A percentile compares a stretch with the other conserved stretches of the same genome.
phyloP scores from a whole-genome alignment of 768 basidiomycete genomes.

The Piloderma croceum region DNA sequence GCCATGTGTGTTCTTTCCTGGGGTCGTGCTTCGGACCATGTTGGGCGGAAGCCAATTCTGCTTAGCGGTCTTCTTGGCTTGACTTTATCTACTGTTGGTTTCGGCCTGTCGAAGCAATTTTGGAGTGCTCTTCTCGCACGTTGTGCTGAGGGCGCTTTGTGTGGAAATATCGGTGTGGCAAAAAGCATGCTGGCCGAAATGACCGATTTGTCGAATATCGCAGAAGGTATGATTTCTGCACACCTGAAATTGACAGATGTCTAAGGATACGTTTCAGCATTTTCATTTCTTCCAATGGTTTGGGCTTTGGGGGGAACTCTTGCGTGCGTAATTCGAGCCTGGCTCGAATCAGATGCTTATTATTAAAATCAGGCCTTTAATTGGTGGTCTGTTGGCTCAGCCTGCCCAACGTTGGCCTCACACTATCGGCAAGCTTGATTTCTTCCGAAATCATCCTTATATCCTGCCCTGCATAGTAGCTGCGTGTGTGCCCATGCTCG shows the following conservation, averaged over 20 bases:
- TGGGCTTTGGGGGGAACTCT: slow-evolving; percentile 41
- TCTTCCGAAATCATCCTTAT: slow-evolving; percentile 15
- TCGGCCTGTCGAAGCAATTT: slow-evolving; percentile 26
- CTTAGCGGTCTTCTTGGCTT: slow-evolving; percentile 27
- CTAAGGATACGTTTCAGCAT: slow-evolving; percentile 1
- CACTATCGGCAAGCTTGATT: slow-evolving; percentile 6
- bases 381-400: slow-evolving; percentile 14
- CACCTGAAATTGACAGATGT: slow-evolving; percentile 8
- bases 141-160: slow-evolving; percentile 24
- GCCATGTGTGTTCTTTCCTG: slow-evolving; percentile 17
- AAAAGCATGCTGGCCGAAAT: slow-evolving; percentile 67
- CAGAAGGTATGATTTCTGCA: slow-evolving; percentile 31
- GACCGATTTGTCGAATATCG: slow-evolving; percentile 55
- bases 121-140: slow-evolving; percentile 19
- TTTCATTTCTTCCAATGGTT: slow-evolving; percentile 23
- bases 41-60: slow-evolving; percentile 27
- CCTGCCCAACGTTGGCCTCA: slow-evolving; percentile 12
- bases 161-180: slow-evolving; percentile 47
- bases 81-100: slow-evolving; percentile 21
- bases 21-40: slow-evolving; percentile 26
- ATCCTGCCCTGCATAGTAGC: slow-evolving; percentile 15
- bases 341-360: too few relatives aligned
- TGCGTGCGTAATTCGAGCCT: slow-evolving; percentile 31
- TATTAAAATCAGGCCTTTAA: slow-evolving; percentile 21
- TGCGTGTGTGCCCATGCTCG: slow-evolving; percentile 7